Evolutionary conservation across 768 basidiomycete species (phyloP).

Genomic region (Chalciporus pseudorubinellus): DNA sequence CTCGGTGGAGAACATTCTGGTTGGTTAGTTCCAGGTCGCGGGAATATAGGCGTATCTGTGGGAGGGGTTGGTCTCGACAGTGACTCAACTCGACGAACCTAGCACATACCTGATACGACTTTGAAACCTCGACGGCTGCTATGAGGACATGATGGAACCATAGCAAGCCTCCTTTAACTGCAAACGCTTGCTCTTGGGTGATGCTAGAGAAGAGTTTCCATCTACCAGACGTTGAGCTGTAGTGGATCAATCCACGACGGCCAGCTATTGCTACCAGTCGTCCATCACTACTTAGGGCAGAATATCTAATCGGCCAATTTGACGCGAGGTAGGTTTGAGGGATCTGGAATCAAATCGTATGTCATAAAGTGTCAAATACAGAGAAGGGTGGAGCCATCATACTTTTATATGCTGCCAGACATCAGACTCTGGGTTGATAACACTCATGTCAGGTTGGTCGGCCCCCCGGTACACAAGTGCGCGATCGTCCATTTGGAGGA

Average conservation of each 20-base stretch:
- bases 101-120: constrained; percentile 65
- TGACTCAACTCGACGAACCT: background rate
- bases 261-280: constrained; percentile 92
- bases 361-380: background rate
- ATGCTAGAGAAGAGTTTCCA: constrained; percentile 90
- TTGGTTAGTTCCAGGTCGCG: constrained; percentile 85
- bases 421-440: constrained; percentile 96
- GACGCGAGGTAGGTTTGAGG: constrained; percentile 84
- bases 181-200: constrained; percentile 82
- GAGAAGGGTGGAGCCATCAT: constrained; percentile 4
- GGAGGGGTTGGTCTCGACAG: background rate
- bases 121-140: constrained; percentile 81
- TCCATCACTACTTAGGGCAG: constrained; percentile 87
- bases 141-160: constrained; percentile 98
- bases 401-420: constrained; percentile 98
- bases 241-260: constrained; percentile 85
- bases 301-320: constrained; percentile 95
- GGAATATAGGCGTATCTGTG: constrained; percentile 88
- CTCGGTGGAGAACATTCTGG: constrained; percentile 79
- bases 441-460: constrained; percentile 96
- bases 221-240: constrained; percentile 88
- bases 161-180: constrained; percentile 84
- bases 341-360: constrained; percentile 49
- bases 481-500: constrained; percentile 93
- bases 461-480: constrained; percentile 92